Base-by-base conservation (phyloP, 345 rosid species). In the Eucalyptus victrix region DNA sequence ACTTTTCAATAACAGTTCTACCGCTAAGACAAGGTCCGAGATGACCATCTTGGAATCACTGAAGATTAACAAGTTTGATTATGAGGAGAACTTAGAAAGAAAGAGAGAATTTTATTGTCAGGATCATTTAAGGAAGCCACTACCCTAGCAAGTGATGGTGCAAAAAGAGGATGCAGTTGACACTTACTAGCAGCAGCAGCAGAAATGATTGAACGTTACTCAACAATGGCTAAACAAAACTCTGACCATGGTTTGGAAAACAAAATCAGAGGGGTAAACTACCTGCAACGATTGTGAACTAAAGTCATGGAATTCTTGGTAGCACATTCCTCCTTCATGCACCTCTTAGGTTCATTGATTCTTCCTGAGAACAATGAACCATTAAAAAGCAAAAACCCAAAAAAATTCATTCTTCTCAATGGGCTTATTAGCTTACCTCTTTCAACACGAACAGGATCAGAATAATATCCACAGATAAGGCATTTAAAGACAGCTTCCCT, bases 231-330 rank as follows among this genome's bases (percentile, higher is more conserved):
- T 87, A 49, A 80, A 86, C 19, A 62, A 53, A 76, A 45, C 65
- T 42, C 26, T 45, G 51, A 30, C 85, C 87, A 19, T 18, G 72
- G 72, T n/a, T 45, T 32, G 80, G 67, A 54, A 89, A 88, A 86
- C 28, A 62, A 72, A 91, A 28, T 19, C 34, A 87, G 60, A 87
- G 69, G 47, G 30, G 19, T 40, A 45, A 89, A 24, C 49, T 91
- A 97, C 99, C 99, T 96, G 98, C 99, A 97, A n/a, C 98, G 92
- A 89, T 98, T 98, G 89, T 98, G 99, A 86, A 96, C 98, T 81
- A 98, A 49, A 9, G 97, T 89, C 98, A 98, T 98, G 9, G 99
- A 95, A 89, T 95, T 96, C 95, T 95, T 97, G 67, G 99, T 97
- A 80, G 94, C 95, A 86, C 99, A 98, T 87, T 97, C 98, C 90